phyloP scores from a whole-genome alignment of 2,329 filamentous ascomycete species.

The Monilinia laxa region DNA sequence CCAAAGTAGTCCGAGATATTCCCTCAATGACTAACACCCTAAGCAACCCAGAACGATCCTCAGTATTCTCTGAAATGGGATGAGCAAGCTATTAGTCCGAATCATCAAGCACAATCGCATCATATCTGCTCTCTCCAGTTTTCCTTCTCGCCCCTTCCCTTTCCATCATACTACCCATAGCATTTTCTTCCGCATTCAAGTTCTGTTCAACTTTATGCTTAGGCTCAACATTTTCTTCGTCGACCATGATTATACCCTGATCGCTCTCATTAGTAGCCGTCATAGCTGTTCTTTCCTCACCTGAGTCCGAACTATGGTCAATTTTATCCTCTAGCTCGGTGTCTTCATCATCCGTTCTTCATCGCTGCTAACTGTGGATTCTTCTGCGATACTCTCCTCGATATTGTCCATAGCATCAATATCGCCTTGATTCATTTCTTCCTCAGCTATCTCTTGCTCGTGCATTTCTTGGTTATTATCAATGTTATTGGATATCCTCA shows the following conservation, averaged over 20 bases:
- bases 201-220: neutral
- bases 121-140: neutral
- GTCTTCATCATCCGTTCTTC: neutral
- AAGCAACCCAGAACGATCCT: neutral
- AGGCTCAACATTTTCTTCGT: neutral
- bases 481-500: too few species aligned
- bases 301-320: neutral
- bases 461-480: neutral
- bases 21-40: neutral
- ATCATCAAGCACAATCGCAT: conserved; percentile 8
- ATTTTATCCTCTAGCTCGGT: neutral
- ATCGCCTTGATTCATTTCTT: neutral
- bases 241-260: neutral
- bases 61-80: too few species aligned
- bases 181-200: neutral
- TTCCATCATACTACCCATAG: neutral
- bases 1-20: neutral
- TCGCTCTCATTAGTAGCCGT: neutral
- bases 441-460: too few species aligned
- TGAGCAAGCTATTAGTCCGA: neutral
- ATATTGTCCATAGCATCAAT: neutral
- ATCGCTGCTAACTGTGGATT: neutral
- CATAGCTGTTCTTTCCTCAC: too few species aligned
- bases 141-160: neutral
- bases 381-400: neutral